Base-by-base conservation (phyloP, 331 rosid species). In the Acacia concinna region DNA sequence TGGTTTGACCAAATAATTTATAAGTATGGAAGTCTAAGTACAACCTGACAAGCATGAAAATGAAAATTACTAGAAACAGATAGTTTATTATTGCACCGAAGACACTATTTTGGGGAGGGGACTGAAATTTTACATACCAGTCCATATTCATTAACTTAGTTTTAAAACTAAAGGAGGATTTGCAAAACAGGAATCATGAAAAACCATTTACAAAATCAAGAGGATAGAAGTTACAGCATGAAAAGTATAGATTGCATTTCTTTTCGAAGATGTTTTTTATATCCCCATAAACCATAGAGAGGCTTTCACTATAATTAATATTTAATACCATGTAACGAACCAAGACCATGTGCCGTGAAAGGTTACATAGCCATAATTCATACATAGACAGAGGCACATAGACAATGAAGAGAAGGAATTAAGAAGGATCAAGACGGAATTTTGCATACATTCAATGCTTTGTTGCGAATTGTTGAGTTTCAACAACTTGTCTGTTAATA, bases 391-490 rank as follows among this genome's bases (percentile, higher is more conserved):
- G 68, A 12, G 21, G 31, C 8, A 78, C 35, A 34, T 34, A 35
- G 67, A 20, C 10, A 23, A 54, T 34, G 37, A 28, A 74, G 37
- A 56, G 4, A 27, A 10, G 15, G 40, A 27, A 41, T 7, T 20
- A 44, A 49, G 60, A 72, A 64, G 21, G 6, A 37, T 28, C 7
- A 54, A 49, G 32, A 27, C 2, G 35, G 31, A 21, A 77, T 41
- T 68, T 75, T 74, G 98, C 97, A 95, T 95, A 95, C 98, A 88
- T 83, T 92, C 91, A 83, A 95, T 92, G 90, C 97, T 89, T 86
- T 95, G 98, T 67, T 91, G 98, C 25, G 98, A 91, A 81, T 87
- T 90, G 93, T 91, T 95, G 83, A 95, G 96, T 82, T 91, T 95
- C 41, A 87, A 88, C 87, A 95, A 83, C 85, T 95, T 91, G 84